phyloP scores from a whole-genome alignment of 2,329 filamentous ascomycete genomes.

The Phyllosticta capitalensis region DNA sequence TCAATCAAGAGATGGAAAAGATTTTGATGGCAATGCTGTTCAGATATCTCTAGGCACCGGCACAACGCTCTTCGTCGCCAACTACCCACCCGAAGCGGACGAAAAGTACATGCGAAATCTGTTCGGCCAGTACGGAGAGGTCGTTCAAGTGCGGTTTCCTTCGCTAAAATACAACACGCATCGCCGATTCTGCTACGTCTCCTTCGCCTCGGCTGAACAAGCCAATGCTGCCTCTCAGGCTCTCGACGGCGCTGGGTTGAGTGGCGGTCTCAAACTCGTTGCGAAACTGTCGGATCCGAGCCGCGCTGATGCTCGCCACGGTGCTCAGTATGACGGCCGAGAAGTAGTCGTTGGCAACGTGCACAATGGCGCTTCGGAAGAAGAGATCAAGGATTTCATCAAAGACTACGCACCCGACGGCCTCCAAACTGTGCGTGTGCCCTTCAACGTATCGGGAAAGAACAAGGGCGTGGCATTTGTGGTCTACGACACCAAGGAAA shows the following conservation, averaged over 20 bases:
- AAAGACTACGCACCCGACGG: slow-evolving; percentile 55
- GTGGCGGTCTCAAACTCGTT: slow-evolving; percentile 57
- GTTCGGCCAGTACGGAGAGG: slow-evolving; percentile 62
- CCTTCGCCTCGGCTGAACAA: slow-evolving; percentile 54
- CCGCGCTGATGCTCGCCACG: slow-evolving; percentile 67
- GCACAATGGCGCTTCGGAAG: slow-evolving; percentile 65
- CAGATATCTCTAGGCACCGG: slow-evolving; percentile 64
- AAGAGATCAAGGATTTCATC: slow-evolving; percentile 63
- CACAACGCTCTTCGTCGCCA: slow-evolving; percentile 80
- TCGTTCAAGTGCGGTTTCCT: slow-evolving; percentile 80
- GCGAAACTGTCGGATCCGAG: slow-evolving; percentile 78
- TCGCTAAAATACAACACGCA: slow-evolving; percentile 82
- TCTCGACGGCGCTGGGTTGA: slow-evolving; percentile 63
- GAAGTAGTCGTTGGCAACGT: slow-evolving; percentile 83
- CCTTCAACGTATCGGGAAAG: slow-evolving; percentile 56
- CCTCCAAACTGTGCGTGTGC: slow-evolving; percentile 62
- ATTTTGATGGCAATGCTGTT: slow-evolving; percentile 63
- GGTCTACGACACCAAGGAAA: slow-evolving; percentile 53
- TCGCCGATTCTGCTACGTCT: slow-evolving; percentile 90
- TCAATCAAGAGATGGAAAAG: slow-evolving; percentile 70
- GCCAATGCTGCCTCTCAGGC: slow-evolving; percentile 47
- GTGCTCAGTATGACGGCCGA: slow-evolving; percentile 74
- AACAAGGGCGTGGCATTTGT: slow-evolving; percentile 75
- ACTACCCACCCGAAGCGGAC: slow-evolving; percentile 72
- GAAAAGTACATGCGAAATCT: slow-evolving; percentile 57